These are phyloP conservation scores for Zasmidium cellare DNA, from an alignment of 2,329 filamentous ascomycete genomes.

Conservation along the genomic window DNA sequence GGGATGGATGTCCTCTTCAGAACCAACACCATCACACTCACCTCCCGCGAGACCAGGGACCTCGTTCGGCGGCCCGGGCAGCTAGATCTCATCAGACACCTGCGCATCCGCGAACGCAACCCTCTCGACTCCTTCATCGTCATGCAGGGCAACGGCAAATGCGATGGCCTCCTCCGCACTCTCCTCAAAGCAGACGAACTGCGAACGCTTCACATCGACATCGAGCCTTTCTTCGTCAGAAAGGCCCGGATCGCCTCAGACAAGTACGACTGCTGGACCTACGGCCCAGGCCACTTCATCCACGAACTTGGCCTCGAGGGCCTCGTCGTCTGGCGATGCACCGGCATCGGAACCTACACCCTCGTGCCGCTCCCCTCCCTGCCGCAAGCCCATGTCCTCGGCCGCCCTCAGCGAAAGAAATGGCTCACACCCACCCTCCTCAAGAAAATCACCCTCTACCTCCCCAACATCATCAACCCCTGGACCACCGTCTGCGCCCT, in stretches of 20 bases:
- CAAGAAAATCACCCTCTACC: not conserved
- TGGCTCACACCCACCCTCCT: not conserved
- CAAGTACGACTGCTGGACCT: too few relatives aligned
- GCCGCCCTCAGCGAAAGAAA: not conserved
- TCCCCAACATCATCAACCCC: not conserved
- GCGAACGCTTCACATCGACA: not conserved
- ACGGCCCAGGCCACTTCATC: not conserved
- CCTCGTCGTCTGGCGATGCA: not conserved
- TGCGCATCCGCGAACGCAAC: not conserved
- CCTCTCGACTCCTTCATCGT: not conserved
- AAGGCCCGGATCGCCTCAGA: not conserved
- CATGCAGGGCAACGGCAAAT: not conserved
- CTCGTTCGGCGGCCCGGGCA: not conserved
- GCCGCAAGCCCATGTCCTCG: not conserved
- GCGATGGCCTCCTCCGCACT: not conserved
- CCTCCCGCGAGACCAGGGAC: not conserved
- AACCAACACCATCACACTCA: not conserved
- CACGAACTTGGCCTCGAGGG: not conserved
- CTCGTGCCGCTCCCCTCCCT: not conserved
- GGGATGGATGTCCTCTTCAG: not conserved
- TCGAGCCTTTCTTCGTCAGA: not conserved
- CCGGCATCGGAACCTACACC: not conserved
- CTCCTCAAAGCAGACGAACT: not conserved
- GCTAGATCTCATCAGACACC: not conserved
- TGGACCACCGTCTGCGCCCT: not conserved